Base-by-base conservation (phyloP, 2,329 filamentous ascomycete genomes). In the Xylariaceae sp. region DNA sequence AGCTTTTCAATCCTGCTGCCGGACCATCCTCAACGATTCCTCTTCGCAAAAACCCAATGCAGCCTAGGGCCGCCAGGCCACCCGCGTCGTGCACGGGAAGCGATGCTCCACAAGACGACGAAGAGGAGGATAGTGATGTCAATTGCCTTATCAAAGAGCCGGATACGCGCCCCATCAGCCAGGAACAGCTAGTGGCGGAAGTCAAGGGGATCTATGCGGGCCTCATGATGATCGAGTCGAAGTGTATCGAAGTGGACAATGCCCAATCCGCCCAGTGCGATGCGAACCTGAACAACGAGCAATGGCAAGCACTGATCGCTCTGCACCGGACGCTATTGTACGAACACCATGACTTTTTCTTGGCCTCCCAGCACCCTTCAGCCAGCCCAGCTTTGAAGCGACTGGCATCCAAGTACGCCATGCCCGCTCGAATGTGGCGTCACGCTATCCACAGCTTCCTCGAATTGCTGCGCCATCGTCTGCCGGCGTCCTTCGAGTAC, bases 341-440 rank as follows among this genome's bases (percentile, higher is more conserved):
- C 59, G 89, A 95, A 57, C 87, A 92, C 54, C 87, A 91, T 55
- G 89, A 92, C 58, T 92, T 92, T 64, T 91, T 96, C 55, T 74
- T 96, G 1, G 91, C 91, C 0, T 88, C 84, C 0, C 91, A 96
- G 62, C 91, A 97, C 65, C 91, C 90, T 0, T 87, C 85, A 0
- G 89, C 90, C 0, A 88, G 80, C 29, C 77, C 78, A 0, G 82
- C 85, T 0, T 68, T 97, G 0, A 78, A 81, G 2, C 75, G 82
- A 0, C 70, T 96, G 0, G 86, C 91, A 0, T 79, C 80, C 0
- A 94, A 94, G 58, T 96, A 96, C 62, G 84, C 85, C 0, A 96
- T 97, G 89, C 91, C 92, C 0, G 90, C 89, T 0, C 77, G 92
- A 0, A 94, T 97, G 88, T 97, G 94, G 94, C 80, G 89, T 0